These are phyloP conservation scores for Yamadazyma dendronema DNA, from an alignment of 1,139 yeast species.

Conservation along the genomic window DNA sequence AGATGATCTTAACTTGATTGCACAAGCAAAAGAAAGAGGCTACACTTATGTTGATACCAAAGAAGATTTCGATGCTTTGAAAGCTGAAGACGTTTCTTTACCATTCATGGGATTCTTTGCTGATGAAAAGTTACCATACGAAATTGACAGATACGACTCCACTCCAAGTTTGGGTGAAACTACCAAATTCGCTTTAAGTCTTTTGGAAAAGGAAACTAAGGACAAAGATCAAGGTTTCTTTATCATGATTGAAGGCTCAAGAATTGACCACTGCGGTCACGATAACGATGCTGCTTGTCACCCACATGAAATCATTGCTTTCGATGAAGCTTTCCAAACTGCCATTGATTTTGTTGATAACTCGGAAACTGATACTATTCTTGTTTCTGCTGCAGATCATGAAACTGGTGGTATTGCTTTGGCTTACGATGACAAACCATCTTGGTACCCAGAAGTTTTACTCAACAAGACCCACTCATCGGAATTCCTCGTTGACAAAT, in stretches of 20 bases:
- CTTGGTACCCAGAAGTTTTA: slow-evolving; percentile 80
- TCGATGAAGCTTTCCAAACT: slow-evolving; percentile 71
- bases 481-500: slow-evolving; percentile 51
- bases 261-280: slow-evolving; percentile 93
- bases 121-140: slow-evolving; percentile 73
- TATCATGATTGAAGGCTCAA: slow-evolving; percentile 78
- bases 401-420: slow-evolving; percentile 84
- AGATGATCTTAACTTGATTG: slow-evolving; percentile 65
- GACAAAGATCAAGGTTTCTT: slow-evolving; percentile 80
- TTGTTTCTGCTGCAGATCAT: slow-evolving; percentile 82
- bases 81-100: slow-evolving; percentile 50
- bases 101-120: slow-evolving; percentile 77
- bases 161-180: slow-evolving; percentile 77
- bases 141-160: slow-evolving; percentile 60
- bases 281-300: slow-evolving; percentile 65
- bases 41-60: slow-evolving; percentile 68
- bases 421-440: slow-evolving; percentile 62
- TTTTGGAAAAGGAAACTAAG: slow-evolving; percentile 60
- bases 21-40: slow-evolving; percentile 55
- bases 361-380: slow-evolving; percentile 67
- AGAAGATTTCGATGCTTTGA: slow-evolving; percentile 46
- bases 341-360: slow-evolving; percentile 65
- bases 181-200: slow-evolving; percentile 65
- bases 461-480: slow-evolving; percentile 69
- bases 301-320: slow-evolving; percentile 47